Evolutionary conservation across 2,329 filamentous ascomycete species (phyloP).

Genomic region (Oidium heveae): DNA sequence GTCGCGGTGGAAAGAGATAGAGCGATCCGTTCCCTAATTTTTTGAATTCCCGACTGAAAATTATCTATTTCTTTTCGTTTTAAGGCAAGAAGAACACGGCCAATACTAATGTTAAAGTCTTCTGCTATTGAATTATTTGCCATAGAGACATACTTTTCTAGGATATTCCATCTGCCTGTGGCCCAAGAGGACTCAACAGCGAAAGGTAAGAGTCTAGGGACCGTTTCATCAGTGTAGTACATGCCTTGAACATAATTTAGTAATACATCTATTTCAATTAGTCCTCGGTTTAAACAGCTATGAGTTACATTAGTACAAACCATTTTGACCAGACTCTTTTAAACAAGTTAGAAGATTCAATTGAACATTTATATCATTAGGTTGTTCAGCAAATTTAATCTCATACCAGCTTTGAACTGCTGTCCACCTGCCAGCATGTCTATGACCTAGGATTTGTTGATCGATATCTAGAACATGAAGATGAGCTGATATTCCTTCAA

Average conservation of each 20-base stretch:
- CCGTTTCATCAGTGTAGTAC: conserved; percentile 20
- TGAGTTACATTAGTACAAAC: conserved; percentile 20
- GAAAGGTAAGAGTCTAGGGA: conserved; percentile 48
- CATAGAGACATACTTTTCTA: conserved; percentile 38
- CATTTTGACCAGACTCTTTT: conserved; percentile 86
- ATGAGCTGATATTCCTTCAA: conserved; percentile 81
- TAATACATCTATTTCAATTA: conserved; percentile 36
- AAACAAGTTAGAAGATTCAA: conserved; percentile 67
- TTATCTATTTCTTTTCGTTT: conserved; percentile 22
- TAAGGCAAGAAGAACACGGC: conserved; percentile 36
- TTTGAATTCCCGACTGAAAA: conserved; percentile 32
- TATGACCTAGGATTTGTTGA: conserved; percentile 78
- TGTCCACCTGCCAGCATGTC: conserved; percentile 79
- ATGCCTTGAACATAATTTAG: conserved; percentile 71
- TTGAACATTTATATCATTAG: conserved; percentile 53
- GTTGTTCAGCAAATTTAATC: conserved; percentile 57
- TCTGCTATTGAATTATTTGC: conserved; percentile 21
- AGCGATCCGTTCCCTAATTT: conserved; percentile 44
- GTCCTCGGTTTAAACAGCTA: background rate
- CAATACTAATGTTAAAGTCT: conserved; percentile 68
- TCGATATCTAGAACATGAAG: conserved; percentile 72
- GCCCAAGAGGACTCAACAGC: conserved; percentile 85
- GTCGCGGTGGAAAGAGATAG: conserved; percentile 49
- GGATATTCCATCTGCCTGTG: conserved; percentile 53
- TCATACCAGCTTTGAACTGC: conserved; percentile 97